Percentiles rank a stretch among this genome's conserved stretches.
phyloP scores from a whole-genome alignment of 2,329 filamentous ascomycete genomes.

The Calonectria hawksworthii region DNA sequence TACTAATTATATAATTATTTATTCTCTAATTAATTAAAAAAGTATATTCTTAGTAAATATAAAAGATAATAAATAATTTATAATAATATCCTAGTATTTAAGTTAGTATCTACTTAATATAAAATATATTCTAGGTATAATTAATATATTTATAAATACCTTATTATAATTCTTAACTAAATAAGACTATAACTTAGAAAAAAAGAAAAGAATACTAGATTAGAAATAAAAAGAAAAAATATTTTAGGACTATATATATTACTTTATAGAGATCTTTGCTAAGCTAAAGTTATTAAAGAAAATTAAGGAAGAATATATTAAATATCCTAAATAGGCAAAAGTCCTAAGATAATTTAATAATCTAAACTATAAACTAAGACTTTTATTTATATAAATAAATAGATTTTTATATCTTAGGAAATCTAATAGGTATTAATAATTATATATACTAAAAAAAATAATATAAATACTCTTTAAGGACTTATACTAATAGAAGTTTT shows the following conservation, averaged over 20 bases:
- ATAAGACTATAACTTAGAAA: not conserved
- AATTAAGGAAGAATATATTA: not conserved
- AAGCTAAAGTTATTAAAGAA: not conserved
- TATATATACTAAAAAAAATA: too few species aligned
- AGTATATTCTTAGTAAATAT: not conserved
- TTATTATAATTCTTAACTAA: too few species aligned
- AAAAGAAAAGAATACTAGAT: not conserved
- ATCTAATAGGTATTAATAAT: too few species aligned
- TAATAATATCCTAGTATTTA: not conserved
- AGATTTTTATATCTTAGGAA: not conserved
- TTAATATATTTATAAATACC: too few species aligned
- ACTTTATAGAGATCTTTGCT: too few species aligned
- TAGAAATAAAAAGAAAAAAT: not conserved
- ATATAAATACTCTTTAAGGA: too few species aligned
- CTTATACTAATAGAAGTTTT: too few species aligned
- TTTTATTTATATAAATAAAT: not conserved
- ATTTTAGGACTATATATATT: not conserved
- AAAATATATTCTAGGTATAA: not conserved
- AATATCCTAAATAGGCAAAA: too few species aligned
- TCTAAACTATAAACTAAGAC: not conserved
- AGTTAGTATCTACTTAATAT: not conserved
- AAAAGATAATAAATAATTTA: not conserved
- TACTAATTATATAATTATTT: not conserved
- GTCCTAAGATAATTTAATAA: not conserved
- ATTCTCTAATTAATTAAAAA: not conserved